Conservation (phyloP, 768 basidiomycete genomes). For the Rhodotorula graminis region DNA sequence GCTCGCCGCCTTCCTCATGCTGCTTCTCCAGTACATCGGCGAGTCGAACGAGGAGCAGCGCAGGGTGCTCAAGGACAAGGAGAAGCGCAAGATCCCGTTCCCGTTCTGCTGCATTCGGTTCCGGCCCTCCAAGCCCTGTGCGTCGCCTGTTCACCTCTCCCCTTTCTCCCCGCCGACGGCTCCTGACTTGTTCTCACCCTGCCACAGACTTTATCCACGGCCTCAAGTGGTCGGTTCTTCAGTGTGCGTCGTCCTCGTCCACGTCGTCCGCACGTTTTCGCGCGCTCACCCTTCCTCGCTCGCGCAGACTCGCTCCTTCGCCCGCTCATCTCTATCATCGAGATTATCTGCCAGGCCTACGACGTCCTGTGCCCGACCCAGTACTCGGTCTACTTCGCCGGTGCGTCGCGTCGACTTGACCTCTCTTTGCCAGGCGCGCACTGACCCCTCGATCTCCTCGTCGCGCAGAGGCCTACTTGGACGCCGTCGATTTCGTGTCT, state of each 20-base stretch:
- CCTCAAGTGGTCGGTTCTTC: slow-evolving; percentile 74
- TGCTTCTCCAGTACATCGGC: slow-evolving; percentile 80
- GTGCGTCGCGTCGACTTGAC: neutral
- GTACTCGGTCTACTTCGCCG: slow-evolving; percentile 43
- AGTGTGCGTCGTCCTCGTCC: slow-evolving; percentile 58
- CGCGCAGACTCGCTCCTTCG: slow-evolving; percentile 18
- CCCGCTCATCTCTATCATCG: slow-evolving; percentile 47
- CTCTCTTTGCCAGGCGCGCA: too few species aligned
- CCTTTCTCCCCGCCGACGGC: too few species aligned
- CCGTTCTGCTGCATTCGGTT: slow-evolving; percentile 53
- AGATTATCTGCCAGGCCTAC: slow-evolving; percentile 68
- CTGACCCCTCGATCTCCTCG: neutral
- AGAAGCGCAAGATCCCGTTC: slow-evolving; percentile 66
- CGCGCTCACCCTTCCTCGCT: too few species aligned
- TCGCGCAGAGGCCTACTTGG: slow-evolving; percentile 54
- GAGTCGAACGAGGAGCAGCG: slow-evolving; percentile 61
- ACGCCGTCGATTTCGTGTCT: slow-evolving; percentile 69
- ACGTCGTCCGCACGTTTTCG: neutral
- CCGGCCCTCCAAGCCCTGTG: slow-evolving; percentile 17
- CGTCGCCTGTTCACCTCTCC: too few species aligned
- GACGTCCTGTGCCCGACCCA: slow-evolving; percentile 60
- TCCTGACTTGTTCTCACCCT: too few species aligned
- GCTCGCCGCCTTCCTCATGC: slow-evolving; percentile 73
- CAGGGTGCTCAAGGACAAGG: slow-evolving; percentile 69
- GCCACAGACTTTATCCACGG: slow-evolving; percentile 84